These are phyloP conservation scores for Aspergillus puulaauensis DNA, from an alignment of 2,329 filamentous ascomycete species.

Conservation along the genomic window DNA sequence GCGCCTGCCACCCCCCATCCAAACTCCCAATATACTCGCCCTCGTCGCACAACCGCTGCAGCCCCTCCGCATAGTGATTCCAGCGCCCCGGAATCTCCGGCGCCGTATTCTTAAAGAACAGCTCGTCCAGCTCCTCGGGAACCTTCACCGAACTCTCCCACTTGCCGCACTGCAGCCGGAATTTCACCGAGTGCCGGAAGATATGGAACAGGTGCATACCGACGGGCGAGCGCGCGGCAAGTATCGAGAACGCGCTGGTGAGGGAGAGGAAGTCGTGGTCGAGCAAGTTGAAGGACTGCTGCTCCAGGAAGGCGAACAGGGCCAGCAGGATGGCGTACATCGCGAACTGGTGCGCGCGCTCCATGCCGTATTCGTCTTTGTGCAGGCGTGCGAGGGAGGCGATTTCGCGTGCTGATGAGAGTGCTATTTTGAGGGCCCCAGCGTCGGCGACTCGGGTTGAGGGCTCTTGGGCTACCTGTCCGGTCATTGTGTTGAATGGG, in stretches of 20 bases:
- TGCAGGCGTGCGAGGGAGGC: slow-evolving; percentile 21
- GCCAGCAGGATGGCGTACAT: slow-evolving; percentile 29
- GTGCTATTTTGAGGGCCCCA: slow-evolving; percentile 9
- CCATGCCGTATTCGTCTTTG: slow-evolving; percentile 25
- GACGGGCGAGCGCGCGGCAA: slow-evolving; percentile 24
- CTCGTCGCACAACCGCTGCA: slow-evolving; percentile 13
- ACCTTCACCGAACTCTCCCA: slow-evolving; percentile 9
- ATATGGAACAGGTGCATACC: slow-evolving; percentile 26
- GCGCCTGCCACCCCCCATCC: not conserved
- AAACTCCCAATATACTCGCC: not conserved
- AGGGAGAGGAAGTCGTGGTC: slow-evolving; percentile 26
- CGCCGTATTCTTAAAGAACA: slow-evolving; percentile 12
- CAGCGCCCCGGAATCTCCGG: slow-evolving; percentile 2
- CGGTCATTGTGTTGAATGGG: not conserved
- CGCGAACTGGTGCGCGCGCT: slow-evolving; percentile 26
- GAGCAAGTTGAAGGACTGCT: slow-evolving; percentile 20
- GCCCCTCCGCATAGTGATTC: slow-evolving; percentile 14
- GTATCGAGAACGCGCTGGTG: slow-evolving; percentile 24
- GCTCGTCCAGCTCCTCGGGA: slow-evolving; percentile 18
- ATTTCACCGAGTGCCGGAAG: slow-evolving; percentile 24
- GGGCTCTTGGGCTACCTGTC: not conserved
- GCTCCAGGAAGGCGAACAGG: slow-evolving; percentile 24
- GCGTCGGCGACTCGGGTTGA: not conserved
- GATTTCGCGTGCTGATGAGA: slow-evolving; percentile 23
- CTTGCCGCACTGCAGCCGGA: slow-evolving; percentile 16